Base-by-base conservation (phyloP, 1,284 basidiomycete species). In the Takashimella tepidaria region DNA sequence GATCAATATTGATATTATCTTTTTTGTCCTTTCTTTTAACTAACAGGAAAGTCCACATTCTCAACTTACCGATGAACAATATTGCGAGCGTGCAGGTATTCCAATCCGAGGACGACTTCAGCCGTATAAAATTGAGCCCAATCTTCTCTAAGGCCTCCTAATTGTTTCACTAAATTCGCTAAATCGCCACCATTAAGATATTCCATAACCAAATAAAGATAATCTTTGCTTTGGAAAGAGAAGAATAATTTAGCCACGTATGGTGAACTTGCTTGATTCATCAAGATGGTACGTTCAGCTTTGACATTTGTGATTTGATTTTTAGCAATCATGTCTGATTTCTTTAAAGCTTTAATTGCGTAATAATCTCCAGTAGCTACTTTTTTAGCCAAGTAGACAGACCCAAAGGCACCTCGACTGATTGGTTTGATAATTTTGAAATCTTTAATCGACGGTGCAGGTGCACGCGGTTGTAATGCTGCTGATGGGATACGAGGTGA, bases 271-370 rank as follows among this genome's bases (percentile, higher is more conserved):
- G 96, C 89, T 74, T 98, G 95, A 72, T 92, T 95, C 96, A 98
- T 98, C 62, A 99, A 81, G 68, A 99, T 98, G 84, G 95, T 98
- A 53, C 96, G 84, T 78, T 99, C 96, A 3, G 96, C 96, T 78
- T 98, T 98, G 74, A 98, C 95, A 70, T 98, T 99, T 53, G 96
- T 98, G 75, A 99, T 96, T 76, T 99, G 96, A 79, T 98, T 98
- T 83, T 99, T 99, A 46, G 96, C 92, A 70, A 99, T 98, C 96
- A 99, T 99, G 77, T 99, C 96, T 24, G 92, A 91, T 80, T 99
- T 99, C 78, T 96, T 98, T 64, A 98, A 78, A 27, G 98, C 92
- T 77, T 99, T 99, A 84, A 99, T 96, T 24, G 96, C 96, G 77
- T 88, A 99, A 77, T 98, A 97, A 76, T 98, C 96, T 50, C 96